Percentiles rank a stretch among this genome's conserved stretches.
These are phyloP conservation scores for Antarctomyces pellizariae DNA, from an alignment of 495 filamentous ascomycete species.

Conservation along the genomic window DNA sequence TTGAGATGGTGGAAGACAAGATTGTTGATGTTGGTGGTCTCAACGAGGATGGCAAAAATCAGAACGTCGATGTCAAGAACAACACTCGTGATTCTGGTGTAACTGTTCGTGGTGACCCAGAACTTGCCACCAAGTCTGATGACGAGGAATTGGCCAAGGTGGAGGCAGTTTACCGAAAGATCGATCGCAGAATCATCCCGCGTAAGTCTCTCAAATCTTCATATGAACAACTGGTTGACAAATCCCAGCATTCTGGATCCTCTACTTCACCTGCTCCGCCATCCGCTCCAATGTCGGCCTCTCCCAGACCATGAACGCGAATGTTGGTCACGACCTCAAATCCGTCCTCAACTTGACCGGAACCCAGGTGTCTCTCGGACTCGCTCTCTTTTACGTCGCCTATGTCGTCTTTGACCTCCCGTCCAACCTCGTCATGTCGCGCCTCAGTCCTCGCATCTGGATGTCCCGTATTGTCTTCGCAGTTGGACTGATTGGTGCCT, in stretches of 20 bases:
- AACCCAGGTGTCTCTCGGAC: constrained; percentile 56
- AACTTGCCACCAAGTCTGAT: too few species aligned
- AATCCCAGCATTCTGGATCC: constrained; percentile 53
- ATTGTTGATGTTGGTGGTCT: too few species aligned
- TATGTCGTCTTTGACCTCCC: constrained; percentile 81
- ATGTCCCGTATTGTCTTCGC: constrained; percentile 82
- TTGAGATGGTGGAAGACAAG: too few species aligned
- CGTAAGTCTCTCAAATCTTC: constrained; percentile 14
- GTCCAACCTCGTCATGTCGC: constrained; percentile 75
- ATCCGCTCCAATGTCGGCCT: constrained; percentile 79
- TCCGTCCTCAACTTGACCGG: constrained; percentile 39
- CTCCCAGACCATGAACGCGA: constrained; percentile 71
- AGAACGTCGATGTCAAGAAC: too few species aligned
- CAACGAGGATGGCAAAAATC: too few species aligned
- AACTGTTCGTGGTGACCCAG: too few species aligned
- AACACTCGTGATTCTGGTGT: too few species aligned
- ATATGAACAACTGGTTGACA: constrained; percentile 4
- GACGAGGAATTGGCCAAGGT: too few species aligned
- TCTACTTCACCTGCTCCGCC: constrained; percentile 83
- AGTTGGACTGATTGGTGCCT: constrained; percentile 62
- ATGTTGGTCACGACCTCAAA: constrained; percentile 40
- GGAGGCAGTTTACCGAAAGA: too few species aligned
- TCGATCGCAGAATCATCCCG: constrained; percentile 68
- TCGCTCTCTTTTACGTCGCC: constrained; percentile 76
- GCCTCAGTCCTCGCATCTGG: constrained; percentile 66